A percentile compares a stretch with the other conserved stretches of the same genome.
Conservation (phyloP, 306 rosid species). For the Quercus cerris region DNA sequence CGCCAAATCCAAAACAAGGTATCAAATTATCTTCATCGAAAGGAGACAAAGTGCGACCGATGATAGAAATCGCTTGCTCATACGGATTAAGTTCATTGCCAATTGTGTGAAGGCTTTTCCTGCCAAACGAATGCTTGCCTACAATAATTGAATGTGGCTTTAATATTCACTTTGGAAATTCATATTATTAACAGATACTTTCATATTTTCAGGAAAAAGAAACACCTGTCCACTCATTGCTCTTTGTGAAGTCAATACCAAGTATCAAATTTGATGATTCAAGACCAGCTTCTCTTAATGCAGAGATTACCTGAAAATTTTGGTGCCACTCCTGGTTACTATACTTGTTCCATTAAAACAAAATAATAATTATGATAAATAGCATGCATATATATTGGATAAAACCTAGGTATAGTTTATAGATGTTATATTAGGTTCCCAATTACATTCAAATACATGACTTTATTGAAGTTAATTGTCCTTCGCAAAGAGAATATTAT, state of each 20-base stretch:
- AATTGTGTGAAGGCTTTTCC: slow-evolving; percentile 79
- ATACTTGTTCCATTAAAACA: background rate
- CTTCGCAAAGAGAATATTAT: too few species aligned
- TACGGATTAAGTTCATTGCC: slow-evolving; percentile 82
- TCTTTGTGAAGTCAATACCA: slow-evolving; percentile 94
- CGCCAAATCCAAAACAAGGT: slow-evolving; percentile 97
- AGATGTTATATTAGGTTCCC: too few species aligned
- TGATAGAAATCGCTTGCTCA: slow-evolving; percentile 91
- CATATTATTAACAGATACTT: background rate
- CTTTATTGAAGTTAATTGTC: too few species aligned
- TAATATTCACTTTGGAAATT: background rate
- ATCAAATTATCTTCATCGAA: slow-evolving; percentile 94
- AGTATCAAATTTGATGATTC: slow-evolving; percentile 93
- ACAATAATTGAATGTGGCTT: slow-evolving; percentile 31
- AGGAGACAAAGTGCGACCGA: slow-evolving; percentile 80
- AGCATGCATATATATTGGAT: too few species aligned
- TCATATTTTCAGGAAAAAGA: background rate
- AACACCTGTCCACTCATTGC: slow-evolving; percentile 99
- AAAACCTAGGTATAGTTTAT: too few species aligned
- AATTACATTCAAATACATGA: too few species aligned
- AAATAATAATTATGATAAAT: background rate
- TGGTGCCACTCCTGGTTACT: slow-evolving; percentile 9
- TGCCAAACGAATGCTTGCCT: slow-evolving; percentile 72
- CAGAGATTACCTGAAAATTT: slow-evolving; percentile 69
- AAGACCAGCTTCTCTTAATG: slow-evolving; percentile 90